phyloP scores from a whole-genome alignment of 495 filamentous ascomycete genomes.

The Daldinia childiae region DNA sequence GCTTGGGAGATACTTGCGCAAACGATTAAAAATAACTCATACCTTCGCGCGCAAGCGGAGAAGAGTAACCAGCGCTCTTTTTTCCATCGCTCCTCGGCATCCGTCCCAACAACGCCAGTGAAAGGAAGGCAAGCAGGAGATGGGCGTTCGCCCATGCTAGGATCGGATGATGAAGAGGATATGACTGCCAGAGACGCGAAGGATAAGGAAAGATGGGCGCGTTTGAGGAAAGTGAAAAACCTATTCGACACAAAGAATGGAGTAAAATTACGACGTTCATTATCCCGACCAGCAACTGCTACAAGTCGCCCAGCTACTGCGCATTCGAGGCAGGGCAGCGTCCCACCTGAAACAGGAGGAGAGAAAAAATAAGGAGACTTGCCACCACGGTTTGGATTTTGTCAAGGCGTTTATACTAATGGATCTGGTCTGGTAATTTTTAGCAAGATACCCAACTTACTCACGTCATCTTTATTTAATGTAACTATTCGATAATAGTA shows the following conservation, averaged over 20 bases:
- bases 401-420: slow-evolving; percentile 6
- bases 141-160: slow-evolving; percentile 15
- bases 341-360: slow-evolving; percentile 26
- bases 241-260: slow-evolving; percentile 64
- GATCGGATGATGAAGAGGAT: slow-evolving; percentile 49
- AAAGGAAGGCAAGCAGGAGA: slow-evolving; percentile 31
- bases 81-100: slow-evolving; percentile 41
- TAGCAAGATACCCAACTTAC: slow-evolving; percentile 32
- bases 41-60: slow-evolving; percentile 48
- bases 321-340: slow-evolving; percentile 39
- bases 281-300: slow-evolving; percentile 40
- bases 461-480: not conserved
- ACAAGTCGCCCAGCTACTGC: slow-evolving; percentile 39
- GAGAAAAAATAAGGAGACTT: slow-evolving; percentile 24
- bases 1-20: slow-evolving; percentile 58
- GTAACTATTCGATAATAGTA: slow-evolving; percentile 13
- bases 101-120: slow-evolving; percentile 39
- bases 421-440: slow-evolving; percentile 2
- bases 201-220: slow-evolving; percentile 64
- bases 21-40: slow-evolving; percentile 56
- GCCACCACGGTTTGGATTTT: not conserved
- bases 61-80: slow-evolving; percentile 32
- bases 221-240: slow-evolving; percentile 64
- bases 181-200: slow-evolving; percentile 58
- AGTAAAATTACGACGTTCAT: slow-evolving; percentile 52